A percentile compares a stretch with the other conserved stretches of the same genome.
phyloP scores from a whole-genome alignment of 495 filamentous ascomycete genomes.

The Aspergillus mulundensis region DNA sequence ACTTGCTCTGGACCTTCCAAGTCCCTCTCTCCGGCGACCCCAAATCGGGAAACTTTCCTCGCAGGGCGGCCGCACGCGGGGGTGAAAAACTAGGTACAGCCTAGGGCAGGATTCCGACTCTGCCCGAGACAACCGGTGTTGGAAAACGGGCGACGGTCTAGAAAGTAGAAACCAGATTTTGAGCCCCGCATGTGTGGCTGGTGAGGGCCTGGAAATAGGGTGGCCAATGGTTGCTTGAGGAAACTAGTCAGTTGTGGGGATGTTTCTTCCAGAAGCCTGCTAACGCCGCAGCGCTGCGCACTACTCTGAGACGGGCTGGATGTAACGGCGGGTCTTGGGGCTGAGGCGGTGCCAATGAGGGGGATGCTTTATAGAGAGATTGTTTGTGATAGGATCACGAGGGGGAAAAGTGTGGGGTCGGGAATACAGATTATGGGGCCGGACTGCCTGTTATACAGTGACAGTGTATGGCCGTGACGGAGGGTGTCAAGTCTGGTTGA shows the following conservation, averaged over 20 bases:
- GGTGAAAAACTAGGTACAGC: neutral
- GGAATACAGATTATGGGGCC: neutral
- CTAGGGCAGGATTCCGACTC: neutral
- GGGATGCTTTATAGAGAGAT: neutral
- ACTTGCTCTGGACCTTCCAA: neutral
- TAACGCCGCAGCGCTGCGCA: neutral
- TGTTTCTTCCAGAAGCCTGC: neutral
- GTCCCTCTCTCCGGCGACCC: neutral
- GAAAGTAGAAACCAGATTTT: neutral
- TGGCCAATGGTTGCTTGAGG: neutral
- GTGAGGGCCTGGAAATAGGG: slow-evolving; percentile 1
- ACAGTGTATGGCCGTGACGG: slow-evolving; percentile 18
- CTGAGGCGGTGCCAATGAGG: neutral
- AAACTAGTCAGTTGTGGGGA: neutral
- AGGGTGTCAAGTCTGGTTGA: neutral
- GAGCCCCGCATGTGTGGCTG: neutral
- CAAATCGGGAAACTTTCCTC: slow-evolving; percentile 8
- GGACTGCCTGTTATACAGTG: slow-evolving; percentile 17
- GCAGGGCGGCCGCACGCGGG: no score
- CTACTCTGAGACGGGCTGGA: neutral
- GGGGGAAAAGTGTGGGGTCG: neutral
- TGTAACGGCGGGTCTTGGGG: neutral
- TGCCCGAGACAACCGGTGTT: neutral
- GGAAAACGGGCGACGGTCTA: neutral
- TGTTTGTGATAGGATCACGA: slow-evolving; percentile 8